Conservation (phyloP, 2,329 filamentous ascomycete genomes). For the Neofusicoccum umdonicola region DNA sequence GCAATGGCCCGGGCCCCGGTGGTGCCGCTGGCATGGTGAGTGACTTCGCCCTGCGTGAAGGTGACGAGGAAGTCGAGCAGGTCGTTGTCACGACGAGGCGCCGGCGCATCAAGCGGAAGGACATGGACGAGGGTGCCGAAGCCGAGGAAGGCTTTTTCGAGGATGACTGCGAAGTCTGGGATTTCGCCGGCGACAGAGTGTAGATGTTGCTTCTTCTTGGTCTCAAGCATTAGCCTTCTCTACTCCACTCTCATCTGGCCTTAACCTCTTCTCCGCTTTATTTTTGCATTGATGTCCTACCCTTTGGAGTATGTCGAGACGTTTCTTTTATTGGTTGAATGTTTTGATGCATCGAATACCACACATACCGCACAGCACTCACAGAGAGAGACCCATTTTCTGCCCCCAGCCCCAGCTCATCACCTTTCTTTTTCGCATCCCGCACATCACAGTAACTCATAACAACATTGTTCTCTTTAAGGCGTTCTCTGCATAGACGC, state of each 20-base stretch:
- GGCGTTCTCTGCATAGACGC: constrained; percentile 4
- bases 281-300: background rate
- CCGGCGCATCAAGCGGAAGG: constrained; percentile 53
- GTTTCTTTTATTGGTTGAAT: background rate
- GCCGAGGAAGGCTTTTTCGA: constrained; percentile 79
- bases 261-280: background rate
- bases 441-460: background rate
- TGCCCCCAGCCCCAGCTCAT: background rate
- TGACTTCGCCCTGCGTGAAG: constrained; percentile 50
- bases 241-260: background rate
- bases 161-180: constrained; percentile 86
- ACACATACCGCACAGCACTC: background rate
- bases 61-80: constrained; percentile 64
- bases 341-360: constrained; percentile 8
- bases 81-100: constrained; percentile 79
- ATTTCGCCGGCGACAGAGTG: constrained; percentile 68
- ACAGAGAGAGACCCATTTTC: background rate
- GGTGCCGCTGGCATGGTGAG: constrained; percentile 40
- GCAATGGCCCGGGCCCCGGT: constrained; percentile 27
- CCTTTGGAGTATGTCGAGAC: background rate
- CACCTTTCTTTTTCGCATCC: background rate
- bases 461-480: background rate
- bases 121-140: constrained; percentile 46
- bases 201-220: constrained; percentile 21
- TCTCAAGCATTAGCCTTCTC: background rate